Evolutionary conservation across 306 rosid species (phyloP).

Genomic region (Begonia peltatifolia): DNA sequence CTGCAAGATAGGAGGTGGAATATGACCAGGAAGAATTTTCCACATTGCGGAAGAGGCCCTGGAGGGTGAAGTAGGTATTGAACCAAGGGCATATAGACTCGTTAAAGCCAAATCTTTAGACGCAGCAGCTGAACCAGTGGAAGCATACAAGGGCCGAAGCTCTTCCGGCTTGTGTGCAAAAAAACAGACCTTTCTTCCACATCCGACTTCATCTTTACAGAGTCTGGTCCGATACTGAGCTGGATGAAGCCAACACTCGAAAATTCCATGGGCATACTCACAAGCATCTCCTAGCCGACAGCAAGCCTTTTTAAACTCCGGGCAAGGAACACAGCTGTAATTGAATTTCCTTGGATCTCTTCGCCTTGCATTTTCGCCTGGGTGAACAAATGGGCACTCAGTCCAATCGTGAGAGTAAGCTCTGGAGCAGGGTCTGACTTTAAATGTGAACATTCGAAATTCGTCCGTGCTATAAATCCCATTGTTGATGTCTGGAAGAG

Average conservation of each 20-base stretch:
- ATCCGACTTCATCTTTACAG: slow-evolving; percentile 71
- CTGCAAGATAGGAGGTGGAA: slow-evolving; percentile 45
- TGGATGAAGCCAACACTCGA: slow-evolving; percentile 94
- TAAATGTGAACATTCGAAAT: slow-evolving; percentile 75
- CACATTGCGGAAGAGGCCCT: slow-evolving; percentile 56
- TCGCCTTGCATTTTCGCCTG: slow-evolving; percentile 84
- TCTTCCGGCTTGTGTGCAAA: slow-evolving; percentile 79
- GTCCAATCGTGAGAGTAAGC: slow-evolving; percentile 97
- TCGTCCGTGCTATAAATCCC: slow-evolving; percentile 79
- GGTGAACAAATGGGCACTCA: slow-evolving; percentile 90
- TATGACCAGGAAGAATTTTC: slow-evolving; percentile 26
- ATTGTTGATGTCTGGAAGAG: slow-evolving; percentile 77
- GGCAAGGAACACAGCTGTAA: slow-evolving; percentile 84
- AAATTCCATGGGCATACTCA: slow-evolving; percentile 84
- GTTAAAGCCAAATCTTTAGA: too few relatives aligned
- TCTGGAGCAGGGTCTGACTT: slow-evolving; percentile 86
- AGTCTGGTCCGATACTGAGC: slow-evolving; percentile 82
- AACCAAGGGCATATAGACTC: slow-evolving; percentile 31
- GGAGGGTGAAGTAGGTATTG: slow-evolving; percentile 36
- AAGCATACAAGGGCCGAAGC: slow-evolving; percentile 76
- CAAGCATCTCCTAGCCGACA: slow-evolving; percentile 75
- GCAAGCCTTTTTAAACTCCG: slow-evolving; percentile 64
- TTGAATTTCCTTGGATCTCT: slow-evolving; percentile 67
- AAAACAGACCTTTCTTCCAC: slow-evolving; percentile 70
- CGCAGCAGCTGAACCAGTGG: slow-evolving; percentile 52